These are phyloP conservation scores for Trichoderma gracile DNA, from an alignment of 2,329 filamentous ascomycete genomes.

Conservation along the genomic window DNA sequence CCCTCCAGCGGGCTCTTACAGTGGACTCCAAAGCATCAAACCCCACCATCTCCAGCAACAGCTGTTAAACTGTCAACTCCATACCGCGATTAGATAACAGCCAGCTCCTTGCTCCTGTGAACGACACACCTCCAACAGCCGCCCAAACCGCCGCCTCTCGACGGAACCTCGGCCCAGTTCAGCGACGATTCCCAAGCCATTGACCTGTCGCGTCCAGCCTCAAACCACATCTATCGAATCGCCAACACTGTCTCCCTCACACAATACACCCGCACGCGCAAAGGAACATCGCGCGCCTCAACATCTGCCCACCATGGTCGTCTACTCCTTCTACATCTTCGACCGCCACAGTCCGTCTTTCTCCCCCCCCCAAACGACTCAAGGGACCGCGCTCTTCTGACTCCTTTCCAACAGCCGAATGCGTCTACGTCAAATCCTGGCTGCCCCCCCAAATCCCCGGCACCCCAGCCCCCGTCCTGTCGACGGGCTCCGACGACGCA, in stretches of 20 bases:
- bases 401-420: slow-evolving; percentile 68
- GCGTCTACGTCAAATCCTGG: slow-evolving; percentile 94
- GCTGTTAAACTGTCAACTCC: slow-evolving; percentile 5
- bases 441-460: slow-evolving; percentile 45
- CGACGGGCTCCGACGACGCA: slow-evolving; percentile 70
- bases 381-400: slow-evolving; percentile 17
- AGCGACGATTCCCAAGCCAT: not conserved
- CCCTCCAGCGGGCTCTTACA: not conserved
- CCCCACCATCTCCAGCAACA: slow-evolving; percentile 12
- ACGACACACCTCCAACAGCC: not conserved
- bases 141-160: not conserved
- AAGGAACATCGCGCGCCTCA: not conserved
- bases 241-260: not conserved
- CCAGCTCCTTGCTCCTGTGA: not conserved
- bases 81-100: slow-evolving; percentile 12
- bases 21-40: not conserved
- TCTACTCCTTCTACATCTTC: slow-evolving; percentile 99
- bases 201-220: not conserved
- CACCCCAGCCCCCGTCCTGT: slow-evolving; percentile 23
- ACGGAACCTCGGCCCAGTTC: not conserved
- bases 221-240: not conserved
- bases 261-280: not conserved
- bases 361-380: not conserved
- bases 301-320: slow-evolving; percentile 66
- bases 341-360: slow-evolving; percentile 82